Evolutionary conservation across 2,329 filamentous ascomycete genomes (phyloP).

Genomic region (Pseudocercospora musae): DNA sequence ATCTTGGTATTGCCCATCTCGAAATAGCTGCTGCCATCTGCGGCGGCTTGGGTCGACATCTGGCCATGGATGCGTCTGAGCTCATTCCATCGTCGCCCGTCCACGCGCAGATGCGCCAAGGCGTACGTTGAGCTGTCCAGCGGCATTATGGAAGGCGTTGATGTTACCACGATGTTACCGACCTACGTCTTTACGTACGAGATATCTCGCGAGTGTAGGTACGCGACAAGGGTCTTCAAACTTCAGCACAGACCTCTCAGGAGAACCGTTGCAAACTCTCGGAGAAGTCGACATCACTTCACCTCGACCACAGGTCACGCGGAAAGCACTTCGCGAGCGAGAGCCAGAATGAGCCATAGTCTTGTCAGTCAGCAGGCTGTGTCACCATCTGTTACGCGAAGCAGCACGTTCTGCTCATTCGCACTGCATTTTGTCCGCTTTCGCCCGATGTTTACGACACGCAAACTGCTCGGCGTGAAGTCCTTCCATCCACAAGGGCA

Average conservation of each 20-base stretch:
- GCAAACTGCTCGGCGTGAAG: conserved; percentile 10
- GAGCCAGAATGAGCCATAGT: neutral
- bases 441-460: conserved; percentile 1
- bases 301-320: neutral
- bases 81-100: conserved; percentile 94
- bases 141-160: conserved; percentile 60
- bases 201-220: neutral
- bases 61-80: conserved; percentile 83
- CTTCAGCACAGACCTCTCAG: neutral
- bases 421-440: conserved; percentile 3
- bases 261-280: neutral
- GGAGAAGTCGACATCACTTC: neutral
- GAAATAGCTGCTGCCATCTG: conserved; percentile 88
- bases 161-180: neutral
- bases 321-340: neutral
- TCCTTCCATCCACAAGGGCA: conserved; percentile 2
- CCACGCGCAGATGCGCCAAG: conserved; percentile 66
- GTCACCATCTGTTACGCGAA: neutral
- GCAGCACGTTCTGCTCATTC: neutral
- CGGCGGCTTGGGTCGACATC: conserved; percentile 86
- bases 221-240: neutral
- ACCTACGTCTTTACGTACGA: neutral
- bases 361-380: neutral
- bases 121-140: conserved; percentile 92
- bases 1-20: conserved; percentile 98